Evolutionary conservation across 140 eudicot genomes (phyloP).

Genomic region (Ambrosia hybrid): DNA sequence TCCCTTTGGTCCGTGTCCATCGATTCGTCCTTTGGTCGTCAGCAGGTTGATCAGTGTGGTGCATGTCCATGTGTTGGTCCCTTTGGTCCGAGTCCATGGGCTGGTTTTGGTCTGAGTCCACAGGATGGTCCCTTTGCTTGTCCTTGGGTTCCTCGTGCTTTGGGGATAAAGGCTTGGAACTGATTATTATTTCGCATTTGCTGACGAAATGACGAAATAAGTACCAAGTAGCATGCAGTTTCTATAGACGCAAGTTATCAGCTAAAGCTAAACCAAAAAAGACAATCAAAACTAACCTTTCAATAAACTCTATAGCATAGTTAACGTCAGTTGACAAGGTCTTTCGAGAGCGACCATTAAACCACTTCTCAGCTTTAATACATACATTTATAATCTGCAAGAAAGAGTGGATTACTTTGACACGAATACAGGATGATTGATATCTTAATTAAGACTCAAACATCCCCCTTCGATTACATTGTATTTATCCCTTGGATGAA

Average conservation of each 20-base stretch:
- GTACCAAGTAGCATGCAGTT: neutral
- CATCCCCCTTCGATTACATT: too few species aligned
- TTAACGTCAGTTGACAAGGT: conserved; percentile 47
- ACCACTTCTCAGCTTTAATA: conserved; percentile 51
- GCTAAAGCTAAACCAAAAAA: neutral
- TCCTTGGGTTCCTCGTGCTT: conserved; percentile 18
- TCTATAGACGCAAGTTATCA: neutral
- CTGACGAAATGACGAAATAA: conserved; percentile 37
- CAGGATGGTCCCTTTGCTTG: too few species aligned
- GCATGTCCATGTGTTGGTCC: neutral
- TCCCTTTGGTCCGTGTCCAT: neutral
- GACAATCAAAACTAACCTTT: conserved; percentile 42
- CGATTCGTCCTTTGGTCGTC: neutral
- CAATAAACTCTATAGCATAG: conserved; percentile 36
- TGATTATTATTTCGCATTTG: conserved; percentile 42
- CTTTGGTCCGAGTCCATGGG: neutral
- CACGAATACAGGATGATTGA: neutral
- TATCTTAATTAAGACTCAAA: too few species aligned
- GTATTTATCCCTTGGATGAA: too few species aligned
- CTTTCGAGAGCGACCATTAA: conserved; percentile 37
- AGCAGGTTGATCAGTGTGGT: neutral
- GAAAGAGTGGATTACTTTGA: conserved; percentile 11
- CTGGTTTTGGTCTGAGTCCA: neutral
- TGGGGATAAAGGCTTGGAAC: conserved; percentile 36
- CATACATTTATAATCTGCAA: conserved; percentile 40